Evolutionary conservation across 768 basidiomycete species (phyloP), one percentile per base, ranked within the genome.

Genomic region (Gymnopilus dilepis): DNA sequence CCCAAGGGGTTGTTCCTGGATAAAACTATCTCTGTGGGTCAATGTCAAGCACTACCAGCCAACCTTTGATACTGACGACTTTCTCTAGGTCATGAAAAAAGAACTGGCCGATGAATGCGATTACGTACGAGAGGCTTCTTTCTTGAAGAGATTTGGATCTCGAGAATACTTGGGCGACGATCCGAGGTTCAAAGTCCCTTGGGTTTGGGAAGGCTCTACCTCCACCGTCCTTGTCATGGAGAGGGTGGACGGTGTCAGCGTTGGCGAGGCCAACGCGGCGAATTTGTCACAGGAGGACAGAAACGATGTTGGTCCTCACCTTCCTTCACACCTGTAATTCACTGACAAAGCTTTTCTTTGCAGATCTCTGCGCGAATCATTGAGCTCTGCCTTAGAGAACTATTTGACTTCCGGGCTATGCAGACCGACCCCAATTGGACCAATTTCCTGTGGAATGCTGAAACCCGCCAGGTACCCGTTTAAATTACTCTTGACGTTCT

Each of bases 371-470:
- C 84, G 2, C 79, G 88, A 57, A 85, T 97, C 47, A 82, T 98
- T 53, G 89, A 92, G 47, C 81, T 99, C 6, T 98, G 95, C 70
- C 77, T 99, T 40, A 86, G 84, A 60, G 97, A 99, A 72, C 84
- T 99, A 6, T 97, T 98, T 73, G 81, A 88, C 61, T 97, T 97
- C 78, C 80, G 92, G 30, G 74, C 90, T 42, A 99, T 99, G 97
- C 97, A 99, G 74, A 99, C 97, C 0, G 97, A 99, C 72, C 97
- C 97, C 3, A 99, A 99, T 69, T 99, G 94, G 92, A 92, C 94
- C 8, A 99, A 99, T 74, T 99, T 99, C 77, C 78, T 99, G 22
- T 98, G 92, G 88, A 91, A 95, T 73, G 67, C 80, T 0, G 61
- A 77, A 2, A 87, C 86, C 1, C 80, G 83, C 42, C 85, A 88